phyloP scores from a whole-genome alignment of 441 rosid species.

The Syzygium malaccense region DNA sequence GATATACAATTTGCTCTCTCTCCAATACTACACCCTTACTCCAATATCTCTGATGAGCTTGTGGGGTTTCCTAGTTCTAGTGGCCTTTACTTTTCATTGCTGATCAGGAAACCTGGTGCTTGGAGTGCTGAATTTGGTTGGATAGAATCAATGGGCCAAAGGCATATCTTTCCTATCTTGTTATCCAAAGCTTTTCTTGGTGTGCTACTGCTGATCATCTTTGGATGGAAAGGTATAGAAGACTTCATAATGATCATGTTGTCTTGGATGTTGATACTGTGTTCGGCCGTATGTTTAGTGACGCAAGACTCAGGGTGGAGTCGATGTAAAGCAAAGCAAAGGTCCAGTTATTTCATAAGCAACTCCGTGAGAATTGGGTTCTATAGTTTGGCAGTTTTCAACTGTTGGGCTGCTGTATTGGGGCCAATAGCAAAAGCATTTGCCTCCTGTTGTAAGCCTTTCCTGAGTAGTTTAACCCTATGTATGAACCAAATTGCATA shows the following conservation, averaged over 20 bases:
- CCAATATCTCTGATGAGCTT: neutral
- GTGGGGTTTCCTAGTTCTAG: neutral
- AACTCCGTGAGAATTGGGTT: neutral
- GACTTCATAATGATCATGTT: neutral
- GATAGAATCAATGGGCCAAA: neutral
- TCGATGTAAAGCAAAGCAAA: neutral
- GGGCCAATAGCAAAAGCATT: neutral
- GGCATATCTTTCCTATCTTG: neutral
- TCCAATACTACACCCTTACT: neutral
- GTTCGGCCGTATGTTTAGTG: neutral
- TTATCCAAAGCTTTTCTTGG: neutral
- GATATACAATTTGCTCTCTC: neutral
- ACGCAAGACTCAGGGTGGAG: neutral
- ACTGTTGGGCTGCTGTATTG: neutral
- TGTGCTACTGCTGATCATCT: neutral
- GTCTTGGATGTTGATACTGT: neutral
- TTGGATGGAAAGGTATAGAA: neutral
- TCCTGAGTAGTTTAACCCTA: neutral
- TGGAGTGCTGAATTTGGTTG: neutral
- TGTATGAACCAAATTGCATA: neutral
- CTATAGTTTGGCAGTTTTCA: neutral
- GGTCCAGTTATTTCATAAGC: neutral
- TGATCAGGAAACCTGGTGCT: neutral
- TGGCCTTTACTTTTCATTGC: neutral
- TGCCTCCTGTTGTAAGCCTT: neutral